Base-by-base conservation (phyloP, 2,329 filamentous ascomycete genomes). In the Pestalotiopsis sp. region DNA sequence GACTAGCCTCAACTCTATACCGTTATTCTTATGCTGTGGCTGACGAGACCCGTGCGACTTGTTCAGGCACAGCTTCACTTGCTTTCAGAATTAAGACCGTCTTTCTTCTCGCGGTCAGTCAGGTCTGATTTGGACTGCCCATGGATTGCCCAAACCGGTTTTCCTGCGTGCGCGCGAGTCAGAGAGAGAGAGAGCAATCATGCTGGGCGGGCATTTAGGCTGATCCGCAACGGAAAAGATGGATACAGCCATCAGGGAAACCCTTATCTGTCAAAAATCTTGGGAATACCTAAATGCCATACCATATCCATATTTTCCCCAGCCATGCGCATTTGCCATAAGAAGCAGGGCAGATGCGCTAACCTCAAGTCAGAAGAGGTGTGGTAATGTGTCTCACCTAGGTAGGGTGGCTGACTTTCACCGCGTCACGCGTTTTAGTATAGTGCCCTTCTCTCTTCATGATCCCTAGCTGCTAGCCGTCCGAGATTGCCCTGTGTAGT, bases 371-470 rank as follows among this genome's bases (percentile, higher is more conserved):
- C 44, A 60, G 67, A 69, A 64, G 67, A 71, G 69, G 73, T 73
- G 75, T 77, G 75, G 71, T 67, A 76, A 73, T 67, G 68, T 77
- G 76, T 76, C 76, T 77, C 74, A 74, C 74, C 74, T 74, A 75
- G 74, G 72, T 72, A 71, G 75, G 73, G 73, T 76, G 74, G 73
- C 73, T 77, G 75, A 76, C 75, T 73, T 72, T 70, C 72, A 68
- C 71, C 70, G 71, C 74, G 75, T 78, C 76, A 78, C 75, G 75
- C 73, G 76, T 74, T 72, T 63, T 65, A 55, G 68, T 58, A 56
- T 66, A 71, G 71, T 69, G 73, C 75, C 74, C 74, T 66, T 74
- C 73, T 70, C 70, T 48, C 20, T 52, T 52, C 17, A 52, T 9
- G 44, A n/a, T 52, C 44, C 44, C 44, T 52, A 26, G 22, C 35